Percentiles rank a stretch among this genome's conserved stretches.
phyloP scores from a whole-genome alignment of 2,329 filamentous ascomycete genomes.

The Parascedosporium putredinis region DNA sequence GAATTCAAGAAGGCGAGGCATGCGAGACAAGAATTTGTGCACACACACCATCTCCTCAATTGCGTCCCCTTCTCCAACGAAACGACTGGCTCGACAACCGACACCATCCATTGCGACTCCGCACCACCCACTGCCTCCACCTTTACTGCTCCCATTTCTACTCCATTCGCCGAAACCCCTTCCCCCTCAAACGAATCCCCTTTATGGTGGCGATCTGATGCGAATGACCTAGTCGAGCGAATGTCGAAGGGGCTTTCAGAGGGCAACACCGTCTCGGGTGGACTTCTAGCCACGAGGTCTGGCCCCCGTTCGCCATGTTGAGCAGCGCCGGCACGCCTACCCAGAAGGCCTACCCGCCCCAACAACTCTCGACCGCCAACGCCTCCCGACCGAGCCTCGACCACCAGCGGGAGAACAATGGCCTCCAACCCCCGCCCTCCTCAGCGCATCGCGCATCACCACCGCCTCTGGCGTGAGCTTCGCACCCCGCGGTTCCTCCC shows the following conservation, averaged over 20 bases:
- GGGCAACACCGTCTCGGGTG: slow-evolving; percentile 6
- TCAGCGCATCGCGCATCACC: slow-evolving; percentile 35
- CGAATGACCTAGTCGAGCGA: slow-evolving; percentile 7
- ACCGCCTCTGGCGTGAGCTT: slow-evolving; percentile 49
- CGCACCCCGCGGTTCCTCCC: slow-evolving; percentile 54
- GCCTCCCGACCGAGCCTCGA: slow-evolving; percentile 41
- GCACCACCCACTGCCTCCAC: not conserved
- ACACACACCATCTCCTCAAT: not conserved
- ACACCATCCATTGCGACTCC: not conserved
- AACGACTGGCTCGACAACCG: not conserved
- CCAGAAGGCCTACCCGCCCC: slow-evolving; percentile 37
- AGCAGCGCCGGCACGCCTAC: slow-evolving; percentile 43
- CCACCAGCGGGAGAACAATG: slow-evolving; percentile 29
- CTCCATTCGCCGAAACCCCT: not conserved
- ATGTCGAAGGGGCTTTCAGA: slow-evolving; percentile 3
- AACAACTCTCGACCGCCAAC: slow-evolving; percentile 22
- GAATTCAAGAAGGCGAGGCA: too few relatives aligned
- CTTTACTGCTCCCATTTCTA: too few relatives aligned
- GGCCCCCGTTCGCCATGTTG: slow-evolving; percentile 30
- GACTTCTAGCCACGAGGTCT: slow-evolving; percentile 7
- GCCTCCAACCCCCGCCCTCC: slow-evolving; percentile 33
- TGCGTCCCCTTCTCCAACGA: too few relatives aligned
- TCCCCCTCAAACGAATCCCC: not conserved
- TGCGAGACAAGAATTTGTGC: not conserved
- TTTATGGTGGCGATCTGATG: not conserved